Evolutionary conservation across 2,329 filamentous ascomycete species (phyloP), one percentile per base, ranked within the genome.

Genomic region (Saccharata proteae): DNA sequence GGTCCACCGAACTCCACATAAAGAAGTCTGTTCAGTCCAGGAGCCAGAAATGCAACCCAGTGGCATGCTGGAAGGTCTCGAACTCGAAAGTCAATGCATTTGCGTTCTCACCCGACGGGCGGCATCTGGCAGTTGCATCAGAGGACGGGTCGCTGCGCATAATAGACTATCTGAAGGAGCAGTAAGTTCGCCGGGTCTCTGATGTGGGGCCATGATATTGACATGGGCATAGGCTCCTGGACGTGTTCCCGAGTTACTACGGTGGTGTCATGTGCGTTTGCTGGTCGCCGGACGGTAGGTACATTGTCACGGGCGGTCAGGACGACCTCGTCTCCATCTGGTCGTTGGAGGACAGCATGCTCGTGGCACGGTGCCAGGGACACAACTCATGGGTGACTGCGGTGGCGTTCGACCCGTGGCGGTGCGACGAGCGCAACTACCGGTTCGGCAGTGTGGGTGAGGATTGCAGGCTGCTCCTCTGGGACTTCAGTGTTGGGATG

Each of bases 401-500:
- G 11, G 83, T 98, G 22, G 83, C 84, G 3, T 98, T 96, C 52
- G 90, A 98, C 52, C 85, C 85, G 0, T 98, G 90, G 90, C 73
- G 86, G 40, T 98, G 90, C 49, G 90, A 98, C 49, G 84, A 93
- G 51, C 75, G 80, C 44, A 96, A 84, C 46, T 98, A 98, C 57
- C 74, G 90, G 2, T 93, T 98, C 47, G 90, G 90, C 17, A 93
- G 84, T 46, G 88, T 98, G 1, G 90, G 88, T 10, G 88, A 96
- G 51, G 90, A 98, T 52, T 83, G 86, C 45, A 71, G 85, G 35
- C 63, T 98, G 12, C 73, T 93, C 37, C 64, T 98, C 9, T 98
- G 90, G 90, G 90, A 98, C 61, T 98, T 98, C 53, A 93, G 79
- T 42, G 84, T 93, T 24, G 85, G 85, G 44, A 96, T 96, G 88